Percentiles rank a stretch among this genome's conserved stretches.
Evolutionary conservation across 2,329 filamentous ascomycete genomes (phyloP).

Genomic region (Trichoderma sp.): DNA sequence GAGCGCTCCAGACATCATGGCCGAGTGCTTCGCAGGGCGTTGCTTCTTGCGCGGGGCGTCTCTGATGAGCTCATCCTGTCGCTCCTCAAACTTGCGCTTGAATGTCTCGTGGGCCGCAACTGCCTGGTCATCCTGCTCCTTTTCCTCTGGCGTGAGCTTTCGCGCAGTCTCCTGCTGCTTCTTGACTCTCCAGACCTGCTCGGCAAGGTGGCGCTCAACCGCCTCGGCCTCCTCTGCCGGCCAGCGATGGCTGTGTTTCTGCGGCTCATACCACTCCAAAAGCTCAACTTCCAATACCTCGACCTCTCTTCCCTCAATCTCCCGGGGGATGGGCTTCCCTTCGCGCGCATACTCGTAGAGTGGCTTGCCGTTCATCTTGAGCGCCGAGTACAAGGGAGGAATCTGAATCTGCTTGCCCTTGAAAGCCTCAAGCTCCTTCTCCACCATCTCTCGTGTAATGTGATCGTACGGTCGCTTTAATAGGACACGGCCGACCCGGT

Average conservation of each 20-base stretch:
- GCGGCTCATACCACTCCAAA: constrained; percentile 79
- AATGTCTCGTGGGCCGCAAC: constrained; percentile 54
- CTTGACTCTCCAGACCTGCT: constrained; percentile 65
- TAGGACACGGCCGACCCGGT: constrained; percentile 79
- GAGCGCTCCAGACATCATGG: constrained; percentile 57
- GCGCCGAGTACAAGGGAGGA: constrained; percentile 86
- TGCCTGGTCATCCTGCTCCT: constrained; percentile 53
- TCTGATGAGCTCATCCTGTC: constrained; percentile 54
- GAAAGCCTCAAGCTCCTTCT: constrained; percentile 71
- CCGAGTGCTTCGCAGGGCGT: constrained; percentile 31
- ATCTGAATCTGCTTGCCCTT: constrained; percentile 82
- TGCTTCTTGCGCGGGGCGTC: constrained; percentile 43
- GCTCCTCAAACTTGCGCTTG: constrained; percentile 57
- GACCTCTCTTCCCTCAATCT: constrained; percentile 78
- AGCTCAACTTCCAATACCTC: constrained; percentile 75
- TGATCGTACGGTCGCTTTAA: constrained; percentile 72
- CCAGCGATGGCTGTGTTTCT: constrained; percentile 74
- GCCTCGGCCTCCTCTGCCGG: constrained; percentile 73
- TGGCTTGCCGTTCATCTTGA: constrained; percentile 90
- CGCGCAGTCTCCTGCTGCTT: constrained; percentile 51
- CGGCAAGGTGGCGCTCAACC: constrained; percentile 71
- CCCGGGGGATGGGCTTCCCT: constrained; percentile 78
- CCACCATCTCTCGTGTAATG: constrained; percentile 73
- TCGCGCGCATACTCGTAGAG: constrained; percentile 94
- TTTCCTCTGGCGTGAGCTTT: constrained; percentile 52